phyloP scores from a whole-genome alignment of 2,329 filamentous ascomycete genomes.

The Colletotrichum somersetense region DNA sequence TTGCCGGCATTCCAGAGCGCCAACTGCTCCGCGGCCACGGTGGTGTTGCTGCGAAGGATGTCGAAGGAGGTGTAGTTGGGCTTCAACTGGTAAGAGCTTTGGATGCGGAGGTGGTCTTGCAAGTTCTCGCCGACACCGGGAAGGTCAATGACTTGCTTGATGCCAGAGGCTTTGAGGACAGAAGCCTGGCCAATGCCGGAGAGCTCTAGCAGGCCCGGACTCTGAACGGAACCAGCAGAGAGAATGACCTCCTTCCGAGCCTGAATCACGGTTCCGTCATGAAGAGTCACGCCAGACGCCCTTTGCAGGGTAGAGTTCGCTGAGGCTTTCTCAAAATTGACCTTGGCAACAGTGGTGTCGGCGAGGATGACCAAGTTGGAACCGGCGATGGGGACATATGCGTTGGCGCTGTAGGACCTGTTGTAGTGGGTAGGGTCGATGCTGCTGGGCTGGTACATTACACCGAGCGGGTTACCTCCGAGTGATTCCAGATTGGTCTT shows the following conservation, averaged over 20 bases:
- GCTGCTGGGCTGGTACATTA: constrained; percentile 62
- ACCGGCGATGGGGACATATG: constrained; percentile 57
- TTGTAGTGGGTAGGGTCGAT: constrained; percentile 61
- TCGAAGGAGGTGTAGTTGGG: constrained; percentile 50
- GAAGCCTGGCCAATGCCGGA: constrained; percentile 65
- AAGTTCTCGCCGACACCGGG: constrained; percentile 65
- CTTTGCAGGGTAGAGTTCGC: constrained; percentile 4
- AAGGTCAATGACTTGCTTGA: constrained; percentile 63
- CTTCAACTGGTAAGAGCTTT: constrained; percentile 52
- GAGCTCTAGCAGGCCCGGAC: constrained; percentile 68
- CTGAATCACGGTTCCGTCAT: constrained; percentile 45
- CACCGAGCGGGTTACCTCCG: constrained; percentile 63
- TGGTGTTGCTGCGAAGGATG: constrained; percentile 48
- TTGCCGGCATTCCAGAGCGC: constrained; percentile 51
- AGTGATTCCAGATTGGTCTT: constrained; percentile 58
- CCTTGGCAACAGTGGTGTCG: constrained; percentile 53
- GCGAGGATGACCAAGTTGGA: constrained; percentile 57
- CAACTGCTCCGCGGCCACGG: constrained; percentile 54
- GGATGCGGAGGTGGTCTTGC: constrained; percentile 53
- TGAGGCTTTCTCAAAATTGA: constrained; percentile 51
- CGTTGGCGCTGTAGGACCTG: constrained; percentile 61
- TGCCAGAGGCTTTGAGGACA: constrained; percentile 61
- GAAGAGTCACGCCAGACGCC: constrained; percentile 46
- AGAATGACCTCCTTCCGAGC: constrained; percentile 52
- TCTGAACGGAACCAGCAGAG: constrained; percentile 63